Percentiles rank a stretch among this genome's conserved stretches.
Conservation (phyloP, 129 eudicot genomes). For the Silybum marianum region DNA sequence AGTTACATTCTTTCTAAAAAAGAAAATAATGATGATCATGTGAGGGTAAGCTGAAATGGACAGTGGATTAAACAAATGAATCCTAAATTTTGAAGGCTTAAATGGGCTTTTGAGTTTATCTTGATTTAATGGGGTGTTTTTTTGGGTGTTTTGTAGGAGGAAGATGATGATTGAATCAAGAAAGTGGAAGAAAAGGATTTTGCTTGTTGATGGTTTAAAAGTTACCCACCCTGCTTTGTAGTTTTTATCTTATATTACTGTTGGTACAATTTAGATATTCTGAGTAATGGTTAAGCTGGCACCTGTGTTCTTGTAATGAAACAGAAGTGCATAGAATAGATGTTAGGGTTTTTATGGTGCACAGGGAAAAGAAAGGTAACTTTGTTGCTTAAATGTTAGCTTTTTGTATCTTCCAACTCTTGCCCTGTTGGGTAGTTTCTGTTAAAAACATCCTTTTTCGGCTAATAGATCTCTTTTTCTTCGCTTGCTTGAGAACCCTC, state of each 20-base stretch:
- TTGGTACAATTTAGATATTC: slow-evolving; percentile 2
- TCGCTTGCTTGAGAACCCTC: not conserved
- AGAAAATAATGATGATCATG: not conserved
- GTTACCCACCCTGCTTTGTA: slow-evolving; percentile 21
- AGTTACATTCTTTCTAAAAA: not conserved
- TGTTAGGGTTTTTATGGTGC: slow-evolving; percentile 13
- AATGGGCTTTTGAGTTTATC: not conserved
- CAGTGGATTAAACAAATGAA: not conserved
- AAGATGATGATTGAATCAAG: slow-evolving; percentile 38
- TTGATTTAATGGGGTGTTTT: slow-evolving; percentile 5
- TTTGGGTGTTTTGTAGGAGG: slow-evolving; percentile 36
- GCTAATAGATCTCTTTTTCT: slow-evolving; percentile 5
- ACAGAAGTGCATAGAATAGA: slow-evolving; percentile 12
- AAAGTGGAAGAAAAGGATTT: not conserved
- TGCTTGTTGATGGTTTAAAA: slow-evolving; percentile 20
- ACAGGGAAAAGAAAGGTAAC: slow-evolving; percentile 22
- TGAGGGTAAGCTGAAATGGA: not conserved
- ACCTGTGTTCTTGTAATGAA: slow-evolving; percentile 5
- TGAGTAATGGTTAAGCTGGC: slow-evolving; percentile 17
- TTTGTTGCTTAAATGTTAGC: slow-evolving; percentile 16
- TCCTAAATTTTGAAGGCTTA: not conserved
- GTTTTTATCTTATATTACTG: slow-evolving; percentile 14
- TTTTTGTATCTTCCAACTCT: slow-evolving; percentile 22
- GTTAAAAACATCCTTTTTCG: not conserved
- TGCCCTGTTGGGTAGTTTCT: not conserved